These are phyloP conservation scores for Hypoxylon cercidicola DNA, from an alignment of 495 filamentous ascomycete species.

Conservation along the genomic window DNA sequence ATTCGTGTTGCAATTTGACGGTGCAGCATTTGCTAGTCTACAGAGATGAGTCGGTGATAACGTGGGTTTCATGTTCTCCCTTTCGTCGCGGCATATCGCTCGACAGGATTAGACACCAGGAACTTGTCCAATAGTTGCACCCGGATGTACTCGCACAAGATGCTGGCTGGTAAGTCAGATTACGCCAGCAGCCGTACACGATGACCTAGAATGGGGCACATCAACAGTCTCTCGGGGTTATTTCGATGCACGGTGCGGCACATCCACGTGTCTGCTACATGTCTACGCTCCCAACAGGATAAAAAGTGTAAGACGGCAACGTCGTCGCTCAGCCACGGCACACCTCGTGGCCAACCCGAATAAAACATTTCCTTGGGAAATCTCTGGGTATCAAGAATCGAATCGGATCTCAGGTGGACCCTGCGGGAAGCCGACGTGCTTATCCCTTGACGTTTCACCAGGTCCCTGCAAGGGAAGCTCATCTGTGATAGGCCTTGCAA, in stretches of 20 bases:
- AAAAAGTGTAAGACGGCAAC: background rate
- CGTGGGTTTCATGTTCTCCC: background rate
- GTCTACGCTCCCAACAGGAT: too few relatives aligned
- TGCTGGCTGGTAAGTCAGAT: conserved; percentile 8
- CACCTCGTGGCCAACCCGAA: too few relatives aligned
- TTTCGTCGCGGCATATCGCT: too few relatives aligned
- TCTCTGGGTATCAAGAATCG: background rate
- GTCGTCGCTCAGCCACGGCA: background rate
- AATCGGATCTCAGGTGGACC: background rate
- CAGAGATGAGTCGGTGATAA: background rate
- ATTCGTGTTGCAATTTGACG: too few relatives aligned
- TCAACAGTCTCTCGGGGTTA: background rate
- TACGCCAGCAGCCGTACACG: conserved; percentile 15
- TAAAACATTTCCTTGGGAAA: background rate
- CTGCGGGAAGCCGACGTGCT: conserved; percentile 17
- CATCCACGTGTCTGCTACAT: background rate
- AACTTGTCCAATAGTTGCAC: background rate
- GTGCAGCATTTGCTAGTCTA: too few relatives aligned
- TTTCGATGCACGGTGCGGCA: background rate
- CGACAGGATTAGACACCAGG: background rate
- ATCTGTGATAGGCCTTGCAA: conserved; percentile 6
- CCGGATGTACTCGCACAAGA: conserved; percentile 10
- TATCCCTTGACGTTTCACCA: conserved; percentile 11
- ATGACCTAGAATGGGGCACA: background rate
- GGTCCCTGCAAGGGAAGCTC: conserved; percentile 3